Conservation (phyloP, 805 yeast genomes). For the Candida gorgasii region DNA sequence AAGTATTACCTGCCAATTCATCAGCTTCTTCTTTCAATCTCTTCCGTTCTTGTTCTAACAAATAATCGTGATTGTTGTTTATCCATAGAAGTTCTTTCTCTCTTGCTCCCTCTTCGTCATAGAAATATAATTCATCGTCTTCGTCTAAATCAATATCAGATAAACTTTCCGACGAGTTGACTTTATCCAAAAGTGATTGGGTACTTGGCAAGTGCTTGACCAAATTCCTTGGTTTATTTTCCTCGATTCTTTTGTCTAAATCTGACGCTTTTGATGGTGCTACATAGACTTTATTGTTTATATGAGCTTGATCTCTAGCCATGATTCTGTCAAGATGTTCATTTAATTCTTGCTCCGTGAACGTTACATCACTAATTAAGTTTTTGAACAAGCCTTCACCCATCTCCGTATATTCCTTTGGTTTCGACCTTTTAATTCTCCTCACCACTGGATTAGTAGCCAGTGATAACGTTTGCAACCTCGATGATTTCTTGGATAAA, state of each 20-base stretch:
- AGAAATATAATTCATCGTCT: conserved; percentile 75
- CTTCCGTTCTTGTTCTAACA: conserved; percentile 82
- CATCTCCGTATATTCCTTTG: background rate
- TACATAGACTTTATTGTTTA: conserved; percentile 7
- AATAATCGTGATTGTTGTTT: conserved; percentile 81
- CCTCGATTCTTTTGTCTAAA: conserved; percentile 20
- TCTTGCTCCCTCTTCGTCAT: conserved; percentile 60
- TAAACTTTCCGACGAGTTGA: conserved; percentile 61
- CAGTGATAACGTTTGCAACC: conserved; percentile 3
- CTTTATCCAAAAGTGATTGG: conserved; percentile 47
- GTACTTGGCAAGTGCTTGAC: conserved; percentile 58
- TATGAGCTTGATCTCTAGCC: conserved; percentile 17
- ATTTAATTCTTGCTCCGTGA: conserved; percentile 25
- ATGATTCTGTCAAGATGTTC: conserved; percentile 12
- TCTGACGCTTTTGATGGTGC: conserved; percentile 11
- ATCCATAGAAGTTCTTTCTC: conserved; percentile 84
- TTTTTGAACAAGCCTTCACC: conserved; percentile 1
- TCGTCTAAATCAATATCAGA: conserved; percentile 57
- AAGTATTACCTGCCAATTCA: conserved; percentile 72
- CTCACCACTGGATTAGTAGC: background rate
- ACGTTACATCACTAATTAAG: conserved; percentile 24
- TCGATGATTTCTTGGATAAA: conserved; percentile 5
- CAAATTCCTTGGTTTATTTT: conserved; percentile 48
- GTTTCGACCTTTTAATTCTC: background rate
- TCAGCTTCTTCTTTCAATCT: conserved; percentile 85